A percentile compares a stretch with the other conserved stretches of the same genome.
Conservation (phyloP, 1,284 basidiomycete species). For the Stereum hirsutum region DNA sequence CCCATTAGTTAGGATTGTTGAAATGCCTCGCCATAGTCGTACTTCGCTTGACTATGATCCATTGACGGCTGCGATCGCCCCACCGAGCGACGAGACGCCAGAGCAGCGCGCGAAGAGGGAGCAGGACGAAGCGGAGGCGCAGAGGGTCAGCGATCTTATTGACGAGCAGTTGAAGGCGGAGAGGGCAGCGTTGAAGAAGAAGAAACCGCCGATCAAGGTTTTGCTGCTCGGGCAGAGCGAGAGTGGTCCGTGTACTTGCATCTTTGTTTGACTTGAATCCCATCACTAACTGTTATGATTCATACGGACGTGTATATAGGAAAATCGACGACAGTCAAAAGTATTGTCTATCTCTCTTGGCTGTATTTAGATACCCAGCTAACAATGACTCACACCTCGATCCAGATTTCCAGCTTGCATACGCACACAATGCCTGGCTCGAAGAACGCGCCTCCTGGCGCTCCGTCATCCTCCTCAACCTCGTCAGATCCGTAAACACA, state of each 20-base stretch:
- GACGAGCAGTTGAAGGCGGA: constrained; percentile 53
- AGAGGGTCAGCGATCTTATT: constrained; percentile 48
- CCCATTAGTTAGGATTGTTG: too few species aligned
- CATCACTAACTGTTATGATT: background rate
- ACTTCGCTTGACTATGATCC: constrained; percentile 34
- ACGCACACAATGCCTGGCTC: constrained; percentile 56
- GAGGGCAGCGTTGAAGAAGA: constrained; percentile 36
- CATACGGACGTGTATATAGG: constrained; percentile 20
- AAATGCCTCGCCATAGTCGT: too few species aligned
- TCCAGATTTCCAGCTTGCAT: constrained; percentile 53
- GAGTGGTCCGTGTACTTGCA: constrained; percentile 38
- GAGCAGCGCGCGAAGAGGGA: constrained; percentile 32
- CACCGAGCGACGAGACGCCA: constrained; percentile 40
- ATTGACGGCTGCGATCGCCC: constrained; percentile 35
- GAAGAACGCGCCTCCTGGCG: constrained; percentile 66
- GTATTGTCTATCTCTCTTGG: constrained; percentile 15
- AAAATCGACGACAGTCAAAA: constrained; percentile 45
- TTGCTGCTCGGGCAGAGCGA: constrained; percentile 64
- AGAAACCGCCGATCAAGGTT: constrained; percentile 43
- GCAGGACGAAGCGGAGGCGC: constrained; percentile 42
- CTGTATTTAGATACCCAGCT: background rate
- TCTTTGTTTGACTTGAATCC: background rate
- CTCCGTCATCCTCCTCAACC: constrained; percentile 65
- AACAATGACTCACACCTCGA: too few species aligned
- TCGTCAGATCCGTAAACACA: constrained; percentile 56